These are phyloP conservation scores for Lactarius pseudohatsudake DNA, from an alignment of 768 basidiomycete species.

Conservation along the genomic window DNA sequence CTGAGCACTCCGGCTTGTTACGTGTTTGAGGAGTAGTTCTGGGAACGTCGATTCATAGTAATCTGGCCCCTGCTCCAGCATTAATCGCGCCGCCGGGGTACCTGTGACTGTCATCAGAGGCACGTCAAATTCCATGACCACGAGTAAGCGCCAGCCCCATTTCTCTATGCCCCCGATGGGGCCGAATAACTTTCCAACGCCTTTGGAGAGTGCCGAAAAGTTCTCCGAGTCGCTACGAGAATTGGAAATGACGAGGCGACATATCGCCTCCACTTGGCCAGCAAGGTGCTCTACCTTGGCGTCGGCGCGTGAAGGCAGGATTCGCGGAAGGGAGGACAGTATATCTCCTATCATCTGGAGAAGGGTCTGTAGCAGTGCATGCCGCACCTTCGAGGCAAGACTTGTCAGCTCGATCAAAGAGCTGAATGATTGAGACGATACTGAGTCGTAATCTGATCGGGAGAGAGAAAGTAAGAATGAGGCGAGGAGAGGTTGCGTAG, in stretches of 20 bases:
- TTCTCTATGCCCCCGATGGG: conserved; percentile 82
- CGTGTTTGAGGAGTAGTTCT: conserved; percentile 53
- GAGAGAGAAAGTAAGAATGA: conserved; percentile 74
- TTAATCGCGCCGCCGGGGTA: conserved; percentile 50
- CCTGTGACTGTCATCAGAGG: conserved; percentile 51
- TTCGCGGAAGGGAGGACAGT: conserved; percentile 67
- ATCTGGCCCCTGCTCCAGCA: conserved; percentile 52
- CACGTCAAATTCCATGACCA: conserved; percentile 70
- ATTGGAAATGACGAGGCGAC: conserved; percentile 44
- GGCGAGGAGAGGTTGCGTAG: conserved; percentile 64
- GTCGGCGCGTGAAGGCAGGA: conserved; percentile 70
- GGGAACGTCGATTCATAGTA: conserved; percentile 52
- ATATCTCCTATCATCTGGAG: conserved; percentile 63
- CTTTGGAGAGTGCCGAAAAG: conserved; percentile 48
- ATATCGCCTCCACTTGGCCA: conserved; percentile 67
- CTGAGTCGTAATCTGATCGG: conserved; percentile 53
- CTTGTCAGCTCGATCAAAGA: conserved; percentile 49
- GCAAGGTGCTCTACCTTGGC: conserved; percentile 69
- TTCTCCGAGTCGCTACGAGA: conserved; percentile 25
- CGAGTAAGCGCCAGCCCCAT: conserved; percentile 88
- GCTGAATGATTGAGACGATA: conserved; percentile 49
- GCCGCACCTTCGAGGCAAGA: conserved; percentile 42
- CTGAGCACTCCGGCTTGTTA: conserved; percentile 51
- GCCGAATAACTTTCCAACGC: conserved; percentile 67
- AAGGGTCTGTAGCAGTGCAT: conserved; percentile 54